Evolutionary conservation across 805 yeast species (phyloP).

Genomic region (Ogataea nitratoaversa): DNA sequence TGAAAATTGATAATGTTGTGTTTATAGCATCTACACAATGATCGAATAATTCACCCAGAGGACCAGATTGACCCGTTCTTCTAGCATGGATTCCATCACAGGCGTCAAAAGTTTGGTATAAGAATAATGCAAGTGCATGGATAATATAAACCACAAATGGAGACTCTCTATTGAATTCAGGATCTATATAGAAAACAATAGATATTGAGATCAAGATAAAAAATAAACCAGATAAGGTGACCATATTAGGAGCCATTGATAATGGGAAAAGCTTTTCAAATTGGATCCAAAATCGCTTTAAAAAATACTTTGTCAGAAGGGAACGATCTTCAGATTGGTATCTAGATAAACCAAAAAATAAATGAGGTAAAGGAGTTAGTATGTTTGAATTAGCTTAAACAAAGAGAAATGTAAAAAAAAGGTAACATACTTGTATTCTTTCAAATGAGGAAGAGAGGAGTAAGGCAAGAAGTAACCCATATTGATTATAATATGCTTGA

Average conservation of each 20-base stretch:
- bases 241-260: conserved; percentile 90
- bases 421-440: conserved; percentile 44
- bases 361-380: not conserved
- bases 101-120: conserved; percentile 94
- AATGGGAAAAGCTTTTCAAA: conserved; percentile 74
- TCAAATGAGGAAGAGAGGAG: conserved; percentile 39
- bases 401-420: not conserved
- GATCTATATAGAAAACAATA: conserved; percentile 70
- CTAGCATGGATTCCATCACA: conserved; percentile 96
- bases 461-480: conserved; percentile 50
- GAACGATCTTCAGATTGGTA: conserved; percentile 82
- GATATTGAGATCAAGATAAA: conserved; percentile 64
- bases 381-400: not conserved
- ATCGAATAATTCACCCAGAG: conserved; percentile 90
- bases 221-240: conserved; percentile 73
- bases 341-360: conserved; percentile 9
- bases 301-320: conserved; percentile 62
- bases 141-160: conserved; percentile 77
- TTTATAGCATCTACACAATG: conserved; percentile 69
- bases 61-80: conserved; percentile 91
- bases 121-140: conserved; percentile 77
- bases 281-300: conserved; percentile 78
- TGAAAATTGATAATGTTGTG: conserved; percentile 72
- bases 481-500: not conserved
- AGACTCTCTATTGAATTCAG: conserved; percentile 49